A percentile compares a stretch with the other conserved stretches of the same genome.
Evolutionary conservation across 2,329 filamentous ascomycete species (phyloP).

Genomic region (Neopestalotiopsis rosae): DNA sequence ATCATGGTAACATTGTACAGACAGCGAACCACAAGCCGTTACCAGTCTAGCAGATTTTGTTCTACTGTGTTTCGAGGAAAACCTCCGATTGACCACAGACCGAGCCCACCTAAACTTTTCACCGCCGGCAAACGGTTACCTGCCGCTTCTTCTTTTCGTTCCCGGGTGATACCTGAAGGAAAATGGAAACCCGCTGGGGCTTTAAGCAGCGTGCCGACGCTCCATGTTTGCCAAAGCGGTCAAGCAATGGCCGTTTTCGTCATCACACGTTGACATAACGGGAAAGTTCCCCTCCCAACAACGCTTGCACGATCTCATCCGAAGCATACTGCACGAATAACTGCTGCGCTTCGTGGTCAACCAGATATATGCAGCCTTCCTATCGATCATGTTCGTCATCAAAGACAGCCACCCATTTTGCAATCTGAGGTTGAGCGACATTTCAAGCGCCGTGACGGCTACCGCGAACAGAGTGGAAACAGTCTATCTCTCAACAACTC

Average conservation of each 20-base stretch:
- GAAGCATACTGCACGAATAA: background rate
- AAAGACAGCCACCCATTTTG: background rate
- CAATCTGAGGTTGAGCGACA: background rate
- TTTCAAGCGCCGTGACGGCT: background rate
- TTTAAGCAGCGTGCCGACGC: slow-evolving; percentile 8
- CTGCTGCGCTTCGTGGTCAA: background rate
- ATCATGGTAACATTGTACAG: slow-evolving; percentile 1
- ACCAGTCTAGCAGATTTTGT: background rate
- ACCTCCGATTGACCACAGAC: slow-evolving; percentile 16
- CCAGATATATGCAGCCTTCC: slow-evolving; percentile 6
- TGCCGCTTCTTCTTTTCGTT: slow-evolving; percentile 12
- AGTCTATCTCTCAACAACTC: background rate
- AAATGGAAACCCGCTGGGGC: background rate
- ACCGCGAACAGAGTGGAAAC: background rate
- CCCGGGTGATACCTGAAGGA: background rate
- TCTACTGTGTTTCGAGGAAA: slow-evolving; percentile 14
- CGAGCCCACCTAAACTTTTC: slow-evolving; percentile 4
- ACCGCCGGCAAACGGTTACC: slow-evolving; percentile 10
- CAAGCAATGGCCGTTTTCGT: slow-evolving; percentile 16
- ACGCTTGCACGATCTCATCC: slow-evolving; percentile 13
- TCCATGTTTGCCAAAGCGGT: slow-evolving; percentile 19
- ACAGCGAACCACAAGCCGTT: background rate
- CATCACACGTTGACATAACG: background rate
- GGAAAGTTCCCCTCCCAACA: background rate
- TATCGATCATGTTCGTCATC: background rate